A percentile compares a stretch with the other conserved stretches of the same genome.
Evolutionary conservation across 2,329 filamentous ascomycete genomes (phyloP).

Genomic region (Paecilomyces variotii): DNA sequence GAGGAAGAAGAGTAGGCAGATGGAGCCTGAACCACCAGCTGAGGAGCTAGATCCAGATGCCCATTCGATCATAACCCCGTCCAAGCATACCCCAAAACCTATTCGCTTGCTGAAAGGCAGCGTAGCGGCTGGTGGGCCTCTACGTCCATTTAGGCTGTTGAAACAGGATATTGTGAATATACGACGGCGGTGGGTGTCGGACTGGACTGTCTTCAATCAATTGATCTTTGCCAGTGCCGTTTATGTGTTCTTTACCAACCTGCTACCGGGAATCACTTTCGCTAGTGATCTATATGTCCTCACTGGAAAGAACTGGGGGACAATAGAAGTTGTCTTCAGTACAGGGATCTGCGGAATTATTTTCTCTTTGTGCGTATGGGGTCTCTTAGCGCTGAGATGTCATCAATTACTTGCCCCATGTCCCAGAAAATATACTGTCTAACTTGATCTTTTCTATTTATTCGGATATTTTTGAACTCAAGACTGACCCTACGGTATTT

Average conservation of each 20-base stretch:
- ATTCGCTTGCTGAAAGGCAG: slow-evolving; percentile 21
- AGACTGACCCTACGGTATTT: slow-evolving; percentile 2
- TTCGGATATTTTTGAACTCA: no score
- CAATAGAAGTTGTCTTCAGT: slow-evolving; percentile 60
- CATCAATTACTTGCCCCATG: not conserved
- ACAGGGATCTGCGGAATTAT: slow-evolving; percentile 57
- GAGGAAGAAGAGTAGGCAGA: slow-evolving; percentile 8
- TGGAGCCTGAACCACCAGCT: slow-evolving; percentile 6
- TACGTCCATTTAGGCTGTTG: slow-evolving; percentile 48
- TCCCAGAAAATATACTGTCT: no score
- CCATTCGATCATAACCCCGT: slow-evolving; percentile 30
- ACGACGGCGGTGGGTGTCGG: slow-evolving; percentile 41
- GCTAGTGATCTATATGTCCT: slow-evolving; percentile 56
- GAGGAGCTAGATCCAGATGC: slow-evolving; percentile 17
- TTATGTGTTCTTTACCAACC: slow-evolving; percentile 60
- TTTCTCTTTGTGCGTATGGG: slow-evolving; percentile 47
- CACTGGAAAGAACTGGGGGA: slow-evolving; percentile 57
- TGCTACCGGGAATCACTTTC: slow-evolving; percentile 60
- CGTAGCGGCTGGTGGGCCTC: slow-evolving; percentile 32
- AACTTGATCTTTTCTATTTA: no score
- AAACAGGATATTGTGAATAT: slow-evolving; percentile 43
- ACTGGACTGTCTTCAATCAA: slow-evolving; percentile 56
- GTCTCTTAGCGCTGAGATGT: not conserved
- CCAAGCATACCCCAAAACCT: slow-evolving; percentile 28
- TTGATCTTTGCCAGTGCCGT: slow-evolving; percentile 55